Evolutionary conservation across 2,329 filamentous ascomycete genomes (phyloP).

Genomic region (Fusarium sp.): DNA sequence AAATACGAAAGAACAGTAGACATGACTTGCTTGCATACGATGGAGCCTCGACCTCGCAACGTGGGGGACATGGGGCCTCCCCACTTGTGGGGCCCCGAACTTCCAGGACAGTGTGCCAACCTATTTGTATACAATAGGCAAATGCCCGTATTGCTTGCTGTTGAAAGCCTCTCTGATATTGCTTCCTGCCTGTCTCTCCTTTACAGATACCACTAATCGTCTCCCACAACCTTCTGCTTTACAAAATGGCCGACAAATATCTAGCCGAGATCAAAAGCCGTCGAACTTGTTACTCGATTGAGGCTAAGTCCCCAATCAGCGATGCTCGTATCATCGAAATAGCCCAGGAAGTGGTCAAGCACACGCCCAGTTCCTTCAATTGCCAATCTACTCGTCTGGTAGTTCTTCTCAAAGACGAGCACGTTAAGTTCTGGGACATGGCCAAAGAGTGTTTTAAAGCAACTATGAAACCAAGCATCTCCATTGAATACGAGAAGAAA

Average conservation of each 20-base stretch:
- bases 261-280: conserved; percentile 8
- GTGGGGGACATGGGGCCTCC: conserved; percentile 9
- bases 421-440: conserved; percentile 17
- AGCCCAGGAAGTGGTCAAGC: conserved; percentile 8
- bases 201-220: neutral
- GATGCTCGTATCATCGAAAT: conserved; percentile 10
- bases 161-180: neutral
- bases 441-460: conserved; percentile 11
- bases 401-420: conserved; percentile 2
- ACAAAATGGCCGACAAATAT: neutral
- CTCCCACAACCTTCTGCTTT: neutral
- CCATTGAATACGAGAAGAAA: conserved; percentile 13
- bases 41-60: neutral
- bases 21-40: neutral
- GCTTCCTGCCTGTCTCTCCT: too few species aligned
- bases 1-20: neutral
- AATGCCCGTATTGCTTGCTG: neutral
- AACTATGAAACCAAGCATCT: neutral
- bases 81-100: neutral
- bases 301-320: conserved; percentile 9
- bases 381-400: conserved; percentile 20
- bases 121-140: neutral
- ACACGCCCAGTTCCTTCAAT: conserved; percentile 21
- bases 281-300: conserved; percentile 11
- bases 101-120: neutral